A percentile compares a stretch with the other conserved stretches of the same genome.
Evolutionary conservation across 805 yeast genomes (phyloP).

Genomic region (Peterozyma xylosa): DNA sequence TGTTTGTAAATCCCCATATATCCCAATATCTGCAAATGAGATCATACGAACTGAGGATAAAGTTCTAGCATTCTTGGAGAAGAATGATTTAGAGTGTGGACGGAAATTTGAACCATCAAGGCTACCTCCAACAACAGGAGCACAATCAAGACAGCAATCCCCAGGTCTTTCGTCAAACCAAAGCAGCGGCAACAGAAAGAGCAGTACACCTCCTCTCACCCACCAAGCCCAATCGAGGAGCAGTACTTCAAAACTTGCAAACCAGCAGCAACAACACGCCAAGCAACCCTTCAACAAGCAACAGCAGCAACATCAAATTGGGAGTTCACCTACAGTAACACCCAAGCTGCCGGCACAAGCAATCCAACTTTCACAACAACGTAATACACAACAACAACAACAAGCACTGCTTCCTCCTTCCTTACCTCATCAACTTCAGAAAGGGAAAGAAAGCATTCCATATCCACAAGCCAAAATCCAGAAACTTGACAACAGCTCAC

Average conservation of each 20-base stretch:
- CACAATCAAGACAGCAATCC: constrained; percentile 13
- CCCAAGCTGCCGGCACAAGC: background rate
- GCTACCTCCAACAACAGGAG: constrained; percentile 18
- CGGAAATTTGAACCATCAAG: constrained; percentile 27
- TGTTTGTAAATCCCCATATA: constrained; percentile 43
- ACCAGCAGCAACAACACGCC: background rate
- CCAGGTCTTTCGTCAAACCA: background rate
- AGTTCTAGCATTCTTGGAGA: constrained; percentile 37
- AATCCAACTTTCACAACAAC: too few species aligned
- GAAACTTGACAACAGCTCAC: background rate
- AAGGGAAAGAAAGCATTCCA: background rate
- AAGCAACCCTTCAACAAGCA: background rate
- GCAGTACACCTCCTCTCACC: background rate
- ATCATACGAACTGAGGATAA: constrained; percentile 30
- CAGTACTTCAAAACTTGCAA: constrained; percentile 1
- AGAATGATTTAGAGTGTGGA: constrained; percentile 45
- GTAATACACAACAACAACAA: too few species aligned
- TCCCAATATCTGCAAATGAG: constrained; percentile 32
- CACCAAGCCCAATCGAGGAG: background rate
- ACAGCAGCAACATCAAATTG: background rate
- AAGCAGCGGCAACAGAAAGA: background rate
- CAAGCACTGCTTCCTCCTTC: too few species aligned
- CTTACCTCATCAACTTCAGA: background rate
- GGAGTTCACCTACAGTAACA: background rate
- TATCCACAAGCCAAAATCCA: constrained; percentile 3